These are phyloP conservation scores for Vitellaria paradoxa DNA, from an alignment of 179 eudicot genomes.

Conservation along the genomic window DNA sequence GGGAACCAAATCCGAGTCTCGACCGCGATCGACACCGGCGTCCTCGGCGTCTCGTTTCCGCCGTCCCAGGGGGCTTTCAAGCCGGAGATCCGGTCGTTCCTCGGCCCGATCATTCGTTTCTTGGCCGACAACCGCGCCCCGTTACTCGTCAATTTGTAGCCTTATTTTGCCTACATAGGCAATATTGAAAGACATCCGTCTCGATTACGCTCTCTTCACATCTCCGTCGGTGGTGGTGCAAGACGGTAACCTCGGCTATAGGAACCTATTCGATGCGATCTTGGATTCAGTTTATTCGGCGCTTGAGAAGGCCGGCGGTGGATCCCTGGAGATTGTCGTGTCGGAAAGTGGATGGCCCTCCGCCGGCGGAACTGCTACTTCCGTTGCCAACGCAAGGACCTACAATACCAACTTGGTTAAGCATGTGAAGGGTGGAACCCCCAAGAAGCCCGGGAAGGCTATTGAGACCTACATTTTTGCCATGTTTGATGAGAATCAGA, in stretches of 20 bases:
- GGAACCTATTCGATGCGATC: constrained; percentile 18
- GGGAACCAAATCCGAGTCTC: neutral
- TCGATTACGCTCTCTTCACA: constrained; percentile 26
- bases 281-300: constrained; percentile 18
- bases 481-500: too few species aligned
- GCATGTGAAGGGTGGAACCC: constrained; percentile 6
- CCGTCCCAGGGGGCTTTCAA: constrained; percentile 3
- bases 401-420: constrained; percentile 13
- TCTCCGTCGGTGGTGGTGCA: constrained; percentile 16
- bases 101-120: constrained; percentile 13
- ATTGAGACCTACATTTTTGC: too few species aligned
- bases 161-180: too few species aligned
- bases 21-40: neutral
- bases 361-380: constrained; percentile 5
- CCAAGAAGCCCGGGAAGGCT: too few species aligned
- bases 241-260: constrained; percentile 10
- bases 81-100: neutral
- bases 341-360: constrained; percentile 26
- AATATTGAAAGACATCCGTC: neutral
- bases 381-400: neutral
- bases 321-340: constrained; percentile 11
- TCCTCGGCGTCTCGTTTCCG: neutral
- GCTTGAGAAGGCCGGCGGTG: constrained; percentile 13
- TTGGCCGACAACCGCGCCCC: constrained; percentile 18
- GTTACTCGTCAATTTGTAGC: constrained; percentile 23